Percentiles rank a stretch among this genome's conserved stretches.
These are phyloP conservation scores for Lipomyces oligophaga DNA, from an alignment of 805 yeast species.

Conservation along the genomic window DNA sequence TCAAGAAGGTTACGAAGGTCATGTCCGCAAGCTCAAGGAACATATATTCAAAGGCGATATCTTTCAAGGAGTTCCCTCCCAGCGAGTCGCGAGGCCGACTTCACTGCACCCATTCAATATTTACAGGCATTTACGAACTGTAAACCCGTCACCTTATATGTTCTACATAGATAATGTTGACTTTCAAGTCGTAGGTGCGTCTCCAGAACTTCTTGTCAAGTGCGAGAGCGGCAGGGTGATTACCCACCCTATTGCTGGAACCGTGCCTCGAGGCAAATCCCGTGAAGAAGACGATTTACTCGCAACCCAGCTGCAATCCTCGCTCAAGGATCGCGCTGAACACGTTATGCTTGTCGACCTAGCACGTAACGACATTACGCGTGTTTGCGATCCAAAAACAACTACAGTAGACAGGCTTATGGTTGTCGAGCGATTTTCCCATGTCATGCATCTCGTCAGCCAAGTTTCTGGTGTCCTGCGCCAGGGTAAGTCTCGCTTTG, in stretches of 20 bases:
- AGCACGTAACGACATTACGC: slow-evolving; percentile 92
- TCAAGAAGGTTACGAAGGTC: slow-evolving; percentile 83
- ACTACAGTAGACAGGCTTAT: slow-evolving; percentile 84
- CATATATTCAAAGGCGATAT: slow-evolving; percentile 91
- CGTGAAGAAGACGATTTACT: slow-evolving; percentile 84
- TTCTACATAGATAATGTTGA: slow-evolving; percentile 89
- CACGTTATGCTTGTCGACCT: slow-evolving; percentile 98
- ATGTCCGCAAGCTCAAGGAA: slow-evolving; percentile 67
- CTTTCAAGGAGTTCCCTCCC: slow-evolving; percentile 97
- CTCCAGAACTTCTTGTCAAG: slow-evolving; percentile 90
- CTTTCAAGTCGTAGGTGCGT: slow-evolving; percentile 95
- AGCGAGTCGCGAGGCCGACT: slow-evolving; percentile 92
- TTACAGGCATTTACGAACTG: slow-evolving; percentile 89
- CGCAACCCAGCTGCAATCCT: slow-evolving; percentile 67
- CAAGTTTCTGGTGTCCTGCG: slow-evolving; percentile 91
- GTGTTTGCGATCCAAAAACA: slow-evolving; percentile 84
- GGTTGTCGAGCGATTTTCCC: slow-evolving; percentile 89
- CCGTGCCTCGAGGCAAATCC: slow-evolving; percentile 85
- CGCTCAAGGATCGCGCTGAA: slow-evolving; percentile 92
- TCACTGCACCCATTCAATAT: slow-evolving; percentile 94
- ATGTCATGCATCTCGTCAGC: slow-evolving; percentile 93
- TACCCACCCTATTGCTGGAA: slow-evolving; percentile 98
- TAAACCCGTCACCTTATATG: slow-evolving; percentile 95
- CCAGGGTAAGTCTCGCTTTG: slow-evolving; percentile 80
- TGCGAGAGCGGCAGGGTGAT: slow-evolving; percentile 74